Evolutionary conservation across 176 grass and related monocot genomes (phyloP).

Genomic region (Musa acuminata): DNA sequence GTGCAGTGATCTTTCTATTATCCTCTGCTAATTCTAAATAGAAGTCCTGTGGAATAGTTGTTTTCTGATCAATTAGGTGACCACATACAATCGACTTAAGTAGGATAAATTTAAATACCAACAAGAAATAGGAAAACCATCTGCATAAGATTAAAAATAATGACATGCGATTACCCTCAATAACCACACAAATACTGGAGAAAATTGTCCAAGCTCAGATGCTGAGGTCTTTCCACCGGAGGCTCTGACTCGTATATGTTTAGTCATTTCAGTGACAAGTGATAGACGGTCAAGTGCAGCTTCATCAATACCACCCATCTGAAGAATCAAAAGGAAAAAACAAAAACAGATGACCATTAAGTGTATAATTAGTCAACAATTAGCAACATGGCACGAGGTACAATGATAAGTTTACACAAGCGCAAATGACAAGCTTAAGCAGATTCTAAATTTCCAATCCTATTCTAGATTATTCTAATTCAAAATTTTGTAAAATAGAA

Average conservation of each 20-base stretch:
- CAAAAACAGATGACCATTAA: background rate
- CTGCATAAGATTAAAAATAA: background rate
- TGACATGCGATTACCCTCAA: slow-evolving; percentile 45
- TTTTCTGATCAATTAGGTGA: background rate
- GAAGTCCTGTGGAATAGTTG: slow-evolving; percentile 50
- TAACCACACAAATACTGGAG: slow-evolving; percentile 97
- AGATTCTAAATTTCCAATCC: too few relatives aligned
- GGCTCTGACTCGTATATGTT: slow-evolving; percentile 86
- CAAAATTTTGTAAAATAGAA: too few relatives aligned
- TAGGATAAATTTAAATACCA: background rate
- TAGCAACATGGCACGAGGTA: background rate
- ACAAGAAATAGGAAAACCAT: background rate
- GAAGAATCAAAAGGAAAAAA: slow-evolving; percentile 6
- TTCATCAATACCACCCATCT: slow-evolving; percentile 99
- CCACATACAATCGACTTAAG: too few relatives aligned
- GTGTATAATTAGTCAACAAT: background rate
- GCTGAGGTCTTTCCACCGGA: slow-evolving; percentile 76
- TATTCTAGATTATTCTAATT: too few relatives aligned
- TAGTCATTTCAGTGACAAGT: slow-evolving; percentile 98
- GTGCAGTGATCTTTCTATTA: slow-evolving; percentile 82
- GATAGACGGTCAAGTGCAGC: slow-evolving; percentile 83
- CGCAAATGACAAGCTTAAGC: too few relatives aligned
- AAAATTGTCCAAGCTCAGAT: slow-evolving; percentile 90
- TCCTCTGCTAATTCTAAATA: slow-evolving; percentile 93
- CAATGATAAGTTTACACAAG: too few relatives aligned